phyloP scores from a whole-genome alignment of 108 stramenopile genomes.

The Skeletonema potamos region DNA sequence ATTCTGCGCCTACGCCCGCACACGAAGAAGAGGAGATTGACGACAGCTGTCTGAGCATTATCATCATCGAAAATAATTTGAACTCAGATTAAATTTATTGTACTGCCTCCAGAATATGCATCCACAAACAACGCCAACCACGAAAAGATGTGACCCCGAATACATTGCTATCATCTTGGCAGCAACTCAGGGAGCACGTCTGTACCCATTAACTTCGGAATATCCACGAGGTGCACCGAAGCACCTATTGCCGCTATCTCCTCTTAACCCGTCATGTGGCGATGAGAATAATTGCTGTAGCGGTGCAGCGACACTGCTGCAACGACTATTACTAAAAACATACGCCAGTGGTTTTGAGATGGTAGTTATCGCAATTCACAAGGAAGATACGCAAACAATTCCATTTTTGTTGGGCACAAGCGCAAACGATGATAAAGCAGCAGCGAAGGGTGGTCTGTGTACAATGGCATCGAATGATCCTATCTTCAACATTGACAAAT shows the following conservation, averaged over 20 bases:
- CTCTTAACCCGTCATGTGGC: slow-evolving; percentile 9
- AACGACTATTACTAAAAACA: slow-evolving; percentile 40
- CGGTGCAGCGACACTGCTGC: slow-evolving; percentile 42
- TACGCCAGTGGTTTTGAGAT: slow-evolving; percentile 38
- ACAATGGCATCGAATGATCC: slow-evolving; percentile 4
- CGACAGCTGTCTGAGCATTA: no score
- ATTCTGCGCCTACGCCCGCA: no score
- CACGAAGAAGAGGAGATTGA: no score
- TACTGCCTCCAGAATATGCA: not conserved
- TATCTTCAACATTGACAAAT: not conserved
- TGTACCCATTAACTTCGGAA: slow-evolving; percentile 73
- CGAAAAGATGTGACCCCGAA: slow-evolving; percentile 31
- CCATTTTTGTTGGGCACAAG: slow-evolving; percentile 25
- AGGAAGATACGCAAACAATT: slow-evolving; percentile 56
- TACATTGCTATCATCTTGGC: slow-evolving; percentile 72
- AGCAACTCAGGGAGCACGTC: slow-evolving; percentile 60
- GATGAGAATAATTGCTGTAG: not conserved
- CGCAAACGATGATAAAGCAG: not conserved
- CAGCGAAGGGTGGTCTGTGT: not conserved
- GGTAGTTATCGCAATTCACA: slow-evolving; percentile 54
- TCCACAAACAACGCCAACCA: not conserved
- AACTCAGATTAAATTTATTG: no score
- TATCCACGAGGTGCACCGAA: slow-evolving; percentile 51
- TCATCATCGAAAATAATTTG: no score
- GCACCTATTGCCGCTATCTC: slow-evolving; percentile 60